A percentile compares a stretch with the other conserved stretches of the same genome.
Conservation (phyloP, 805 yeast species). For the Candida nemodendra region DNA sequence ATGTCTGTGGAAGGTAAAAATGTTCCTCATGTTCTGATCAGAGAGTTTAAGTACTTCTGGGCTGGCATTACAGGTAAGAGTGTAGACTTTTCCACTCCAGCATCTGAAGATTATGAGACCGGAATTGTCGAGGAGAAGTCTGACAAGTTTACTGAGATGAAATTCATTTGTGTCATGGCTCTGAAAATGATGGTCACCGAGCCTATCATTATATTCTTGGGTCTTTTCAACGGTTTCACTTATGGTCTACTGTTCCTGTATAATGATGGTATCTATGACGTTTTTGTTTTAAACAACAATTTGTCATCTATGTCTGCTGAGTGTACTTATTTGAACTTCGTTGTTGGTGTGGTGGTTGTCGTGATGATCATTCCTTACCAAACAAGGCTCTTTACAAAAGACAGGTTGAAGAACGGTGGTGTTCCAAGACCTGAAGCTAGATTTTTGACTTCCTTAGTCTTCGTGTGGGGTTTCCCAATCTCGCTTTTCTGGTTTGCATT, state of each 20-base stretch:
- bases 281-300: slow-evolving; percentile 34
- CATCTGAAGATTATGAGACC: slow-evolving; percentile 16
- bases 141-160: slow-evolving; percentile 28
- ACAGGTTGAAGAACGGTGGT: slow-evolving; percentile 33
- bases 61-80: slow-evolving; percentile 17
- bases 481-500: slow-evolving; percentile 37
- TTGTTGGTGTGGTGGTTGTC: slow-evolving; percentile 33
- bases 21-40: slow-evolving; percentile 22
- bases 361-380: slow-evolving; percentile 32
- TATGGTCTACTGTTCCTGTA: slow-evolving; percentile 36
- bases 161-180: slow-evolving; percentile 32
- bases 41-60: slow-evolving; percentile 26
- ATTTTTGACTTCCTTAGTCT: slow-evolving; percentile 31
- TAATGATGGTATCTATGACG: slow-evolving; percentile 36
- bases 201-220: slow-evolving; percentile 34
- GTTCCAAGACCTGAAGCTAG: slow-evolving; percentile 36
- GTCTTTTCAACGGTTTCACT: slow-evolving; percentile 36
- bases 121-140: slow-evolving; percentile 26
- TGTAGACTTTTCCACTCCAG: slow-evolving; percentile 24
- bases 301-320: slow-evolving; percentile 33
- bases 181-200: slow-evolving; percentile 35
- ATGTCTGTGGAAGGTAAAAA: slow-evolving; percentile 25
- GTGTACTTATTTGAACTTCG: slow-evolving; percentile 34
- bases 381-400: slow-evolving; percentile 30
- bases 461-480: slow-evolving; percentile 38